These are phyloP conservation scores for Glycine latifolia DNA, from an alignment of 306 rosid genomes.

Conservation along the genomic window DNA sequence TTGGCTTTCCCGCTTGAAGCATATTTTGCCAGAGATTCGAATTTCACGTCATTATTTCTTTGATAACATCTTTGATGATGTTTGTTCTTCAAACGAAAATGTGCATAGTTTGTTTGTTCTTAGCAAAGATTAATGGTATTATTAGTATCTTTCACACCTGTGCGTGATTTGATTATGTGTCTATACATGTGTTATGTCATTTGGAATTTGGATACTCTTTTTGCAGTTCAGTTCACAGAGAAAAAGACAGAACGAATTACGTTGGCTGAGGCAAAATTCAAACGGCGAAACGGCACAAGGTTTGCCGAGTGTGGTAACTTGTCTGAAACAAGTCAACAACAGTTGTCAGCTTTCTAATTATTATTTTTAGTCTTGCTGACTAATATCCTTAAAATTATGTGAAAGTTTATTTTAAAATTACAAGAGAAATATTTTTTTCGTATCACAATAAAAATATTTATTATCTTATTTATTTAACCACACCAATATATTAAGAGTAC, in stretches of 20 bases:
- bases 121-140: neutral
- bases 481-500: too few species aligned
- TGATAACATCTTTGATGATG: too few species aligned
- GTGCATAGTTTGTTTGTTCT: conserved; percentile 13
- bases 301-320: neutral
- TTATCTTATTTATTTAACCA: too few species aligned
- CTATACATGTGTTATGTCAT: neutral
- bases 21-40: conserved; percentile 37
- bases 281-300: conserved; percentile 6
- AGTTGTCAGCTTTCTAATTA: too few species aligned
- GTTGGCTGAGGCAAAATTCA: neutral
- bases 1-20: neutral
- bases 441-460: too few species aligned
- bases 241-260: conserved; percentile 31
- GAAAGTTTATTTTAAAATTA: too few species aligned
- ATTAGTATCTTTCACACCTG: neutral
- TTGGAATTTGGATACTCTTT: neutral
- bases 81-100: too few species aligned
- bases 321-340: neutral
- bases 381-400: too few species aligned
- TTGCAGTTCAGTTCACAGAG: neutral
- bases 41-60: neutral
- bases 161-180: neutral
- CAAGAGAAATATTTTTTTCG: too few species aligned
- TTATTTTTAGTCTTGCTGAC: too few species aligned